These are phyloP conservation scores for Jamesozyma gamospora DNA, from an alignment of 805 yeast genomes.

Conservation along the genomic window DNA sequence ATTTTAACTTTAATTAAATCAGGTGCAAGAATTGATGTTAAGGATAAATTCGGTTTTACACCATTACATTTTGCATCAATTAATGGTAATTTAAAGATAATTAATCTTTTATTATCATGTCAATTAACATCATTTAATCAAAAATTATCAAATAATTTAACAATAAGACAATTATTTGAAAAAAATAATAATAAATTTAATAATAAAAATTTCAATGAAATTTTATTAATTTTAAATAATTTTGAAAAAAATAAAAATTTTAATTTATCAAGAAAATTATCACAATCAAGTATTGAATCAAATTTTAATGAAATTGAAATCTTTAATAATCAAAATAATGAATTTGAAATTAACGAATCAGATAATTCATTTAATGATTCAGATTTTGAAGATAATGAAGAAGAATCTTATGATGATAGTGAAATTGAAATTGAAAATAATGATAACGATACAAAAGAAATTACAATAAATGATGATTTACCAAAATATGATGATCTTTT, in stretches of 20 bases:
- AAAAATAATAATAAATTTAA: constrained; percentile 18
- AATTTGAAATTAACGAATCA: constrained; percentile 15
- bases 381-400: constrained; percentile 22
- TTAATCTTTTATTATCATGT: constrained; percentile 50
- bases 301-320: constrained; percentile 5
- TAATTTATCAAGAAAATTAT: constrained; percentile 13
- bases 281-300: constrained; percentile 22
- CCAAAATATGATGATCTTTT: constrained; percentile 30
- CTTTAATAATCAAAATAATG: constrained; percentile 5
- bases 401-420: constrained; percentile 17
- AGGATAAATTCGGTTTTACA: constrained; percentile 73
- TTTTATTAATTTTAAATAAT: constrained; percentile 25
- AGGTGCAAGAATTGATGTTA: constrained; percentile 58
- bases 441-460: not conserved
- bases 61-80: constrained; percentile 83
- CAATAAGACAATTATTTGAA: constrained; percentile 27
- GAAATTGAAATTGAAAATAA: constrained; percentile 12
- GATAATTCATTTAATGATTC: constrained; percentile 9
- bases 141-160: constrained; percentile 42
- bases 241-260: not conserved
- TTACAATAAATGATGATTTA: constrained; percentile 45
- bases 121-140: constrained; percentile 45
- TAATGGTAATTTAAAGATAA: constrained; percentile 59
- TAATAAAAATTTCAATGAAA: constrained; percentile 13
- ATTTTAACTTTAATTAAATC: constrained; percentile 52